A percentile compares a stretch with the other conserved stretches of the same genome.
These are phyloP conservation scores for Podila epigama DNA, from an alignment of 192 early-diverging fungal species.

Conservation along the genomic window DNA sequence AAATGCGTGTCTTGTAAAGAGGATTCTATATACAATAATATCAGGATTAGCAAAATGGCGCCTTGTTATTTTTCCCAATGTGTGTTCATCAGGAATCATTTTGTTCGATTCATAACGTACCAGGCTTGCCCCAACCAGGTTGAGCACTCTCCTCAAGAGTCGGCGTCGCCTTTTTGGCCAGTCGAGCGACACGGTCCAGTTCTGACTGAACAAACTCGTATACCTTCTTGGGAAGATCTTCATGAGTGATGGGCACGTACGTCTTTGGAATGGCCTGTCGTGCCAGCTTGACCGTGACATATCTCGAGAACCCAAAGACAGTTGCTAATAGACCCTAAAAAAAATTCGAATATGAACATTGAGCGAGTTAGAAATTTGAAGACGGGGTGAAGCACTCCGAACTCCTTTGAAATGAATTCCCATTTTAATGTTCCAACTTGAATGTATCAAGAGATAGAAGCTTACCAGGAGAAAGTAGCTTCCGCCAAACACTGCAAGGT, in stretches of 20 bases:
- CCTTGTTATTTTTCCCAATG: no score
- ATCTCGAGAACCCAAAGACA: constrained; percentile 58
- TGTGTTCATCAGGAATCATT: no score
- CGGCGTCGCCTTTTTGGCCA: constrained; percentile 52
- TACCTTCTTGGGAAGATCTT: constrained; percentile 61
- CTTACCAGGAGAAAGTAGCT: constrained; percentile 58
- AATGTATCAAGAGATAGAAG: neutral
- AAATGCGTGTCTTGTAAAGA: constrained; percentile 59
- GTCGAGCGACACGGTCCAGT: constrained; percentile 45
- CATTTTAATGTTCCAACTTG: no score
- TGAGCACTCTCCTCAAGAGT: constrained; percentile 51
- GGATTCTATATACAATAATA: constrained; percentile 8
- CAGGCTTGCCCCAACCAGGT: constrained; percentile 62
- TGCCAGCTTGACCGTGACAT: constrained; percentile 55
- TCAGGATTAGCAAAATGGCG: no score
- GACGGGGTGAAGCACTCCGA: no score
- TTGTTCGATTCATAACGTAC: constrained; percentile 27
- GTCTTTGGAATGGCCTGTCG: constrained; percentile 61
- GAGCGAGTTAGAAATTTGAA: no score
- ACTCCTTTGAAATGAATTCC: no score
- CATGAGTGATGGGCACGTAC: constrained; percentile 54
- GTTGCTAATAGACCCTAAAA: constrained; percentile 56
- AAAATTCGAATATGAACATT: neutral
- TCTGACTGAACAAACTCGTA: constrained; percentile 52
- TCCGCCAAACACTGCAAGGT: constrained; percentile 55